Evolutionary conservation across 768 basidiomycete genomes (phyloP).

Genomic region (Pleurotus tuber-regium): DNA sequence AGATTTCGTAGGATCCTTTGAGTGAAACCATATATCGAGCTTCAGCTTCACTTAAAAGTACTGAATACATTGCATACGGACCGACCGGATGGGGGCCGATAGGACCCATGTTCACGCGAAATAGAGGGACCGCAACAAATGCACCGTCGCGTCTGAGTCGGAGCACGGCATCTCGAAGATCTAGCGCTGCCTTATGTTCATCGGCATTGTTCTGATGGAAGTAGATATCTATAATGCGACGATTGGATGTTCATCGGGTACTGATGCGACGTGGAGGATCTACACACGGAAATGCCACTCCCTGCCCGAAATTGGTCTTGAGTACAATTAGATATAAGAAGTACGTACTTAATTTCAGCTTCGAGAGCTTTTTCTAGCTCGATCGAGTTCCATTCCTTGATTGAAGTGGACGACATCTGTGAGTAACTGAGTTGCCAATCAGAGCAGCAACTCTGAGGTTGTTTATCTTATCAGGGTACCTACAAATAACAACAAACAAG

Average conservation of each 20-base stretch:
- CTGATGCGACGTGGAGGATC: neutral
- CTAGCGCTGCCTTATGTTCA: slow-evolving; percentile 63
- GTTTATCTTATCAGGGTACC: too few relatives aligned
- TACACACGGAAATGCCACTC: slow-evolving; percentile 80
- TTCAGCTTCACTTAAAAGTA: neutral
- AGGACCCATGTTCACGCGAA: slow-evolving; percentile 64
- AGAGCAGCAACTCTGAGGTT: too few relatives aligned
- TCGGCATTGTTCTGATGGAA: slow-evolving; percentile 66
- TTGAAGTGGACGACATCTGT: neutral
- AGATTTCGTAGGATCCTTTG: slow-evolving; percentile 78
- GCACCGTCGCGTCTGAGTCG: slow-evolving; percentile 71
- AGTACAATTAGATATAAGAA: neutral
- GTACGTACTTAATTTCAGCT: slow-evolving; percentile 57
- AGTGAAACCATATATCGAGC: neutral
- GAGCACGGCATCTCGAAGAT: slow-evolving; percentile 69
- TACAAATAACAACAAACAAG: too few relatives aligned
- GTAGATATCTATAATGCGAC: slow-evolving; percentile 81
- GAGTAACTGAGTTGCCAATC: too few relatives aligned
- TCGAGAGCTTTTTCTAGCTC: slow-evolving; percentile 59
- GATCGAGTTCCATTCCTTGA: slow-evolving; percentile 20
- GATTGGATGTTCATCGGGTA: neutral
- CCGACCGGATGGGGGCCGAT: slow-evolving; percentile 78
- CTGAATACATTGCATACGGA: slow-evolving; percentile 26
- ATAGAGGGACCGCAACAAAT: slow-evolving; percentile 76
- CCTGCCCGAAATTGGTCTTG: slow-evolving; percentile 29